Evolutionary conservation across 495 filamentous ascomycete species (phyloP).

Genomic region (Penicillium riverlandense): DNA sequence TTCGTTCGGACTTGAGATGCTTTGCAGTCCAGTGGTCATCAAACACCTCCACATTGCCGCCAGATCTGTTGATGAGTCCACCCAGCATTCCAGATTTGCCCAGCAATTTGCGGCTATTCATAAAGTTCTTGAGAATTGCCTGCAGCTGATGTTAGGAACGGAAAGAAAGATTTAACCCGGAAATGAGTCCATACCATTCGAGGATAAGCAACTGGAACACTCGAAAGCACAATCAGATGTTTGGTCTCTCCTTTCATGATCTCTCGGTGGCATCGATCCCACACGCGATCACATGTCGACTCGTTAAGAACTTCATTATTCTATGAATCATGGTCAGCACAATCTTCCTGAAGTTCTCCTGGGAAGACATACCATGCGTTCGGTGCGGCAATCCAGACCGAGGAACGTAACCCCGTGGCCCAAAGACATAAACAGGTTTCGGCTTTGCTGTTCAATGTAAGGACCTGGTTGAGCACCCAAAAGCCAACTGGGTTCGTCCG

Average conservation of each 20-base stretch:
- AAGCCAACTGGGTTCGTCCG: slow-evolving; percentile 86
- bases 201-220: slow-evolving; percentile 89
- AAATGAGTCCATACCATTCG: slow-evolving; percentile 56
- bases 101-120: slow-evolving; percentile 85
- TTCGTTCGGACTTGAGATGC: slow-evolving; percentile 82
- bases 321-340: slow-evolving; percentile 19
- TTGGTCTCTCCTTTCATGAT: slow-evolving; percentile 77
- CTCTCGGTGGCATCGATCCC: slow-evolving; percentile 75
- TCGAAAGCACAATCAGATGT: slow-evolving; percentile 80
- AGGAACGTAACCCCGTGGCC: slow-evolving; percentile 75
- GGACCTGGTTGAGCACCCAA: slow-evolving; percentile 74
- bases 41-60: slow-evolving; percentile 87
- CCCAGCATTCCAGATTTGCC: slow-evolving; percentile 77
- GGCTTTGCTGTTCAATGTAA: slow-evolving; percentile 79
- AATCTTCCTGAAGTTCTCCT: background rate
- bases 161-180: slow-evolving; percentile 16
- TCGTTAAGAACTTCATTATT: slow-evolving; percentile 72
- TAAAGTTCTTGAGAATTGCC: slow-evolving; percentile 58
- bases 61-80: slow-evolving; percentile 77
- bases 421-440: slow-evolving; percentile 79
- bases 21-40: slow-evolving; percentile 98
- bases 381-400: slow-evolving; percentile 85
- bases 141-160: slow-evolving; percentile 23
- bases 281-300: slow-evolving; percentile 74
- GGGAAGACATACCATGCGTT: slow-evolving; percentile 53